Evolutionary conservation across 441 rosid species (phyloP), one percentile per base, ranked within the genome.

Genomic region (Euphorbia corollata): DNA sequence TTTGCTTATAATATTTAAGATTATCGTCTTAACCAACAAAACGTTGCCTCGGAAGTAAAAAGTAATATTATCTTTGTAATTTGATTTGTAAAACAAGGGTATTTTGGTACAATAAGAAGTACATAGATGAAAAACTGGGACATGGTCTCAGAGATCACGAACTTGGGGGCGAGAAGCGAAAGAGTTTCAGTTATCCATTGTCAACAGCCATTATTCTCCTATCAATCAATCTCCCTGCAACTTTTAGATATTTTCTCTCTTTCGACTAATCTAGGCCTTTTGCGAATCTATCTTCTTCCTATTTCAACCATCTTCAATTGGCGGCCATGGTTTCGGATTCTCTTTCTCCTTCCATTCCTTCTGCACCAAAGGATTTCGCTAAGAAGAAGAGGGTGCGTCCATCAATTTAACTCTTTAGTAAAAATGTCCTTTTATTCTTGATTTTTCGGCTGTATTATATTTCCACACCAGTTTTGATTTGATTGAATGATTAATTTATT

Each of bases 351-450:
- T 69, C 86, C 58, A 71, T 82, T 43, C 64, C 85, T 54, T 71
- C 85, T 61, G 83, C 79, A 27, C 78, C 86, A 10, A 83, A 76
- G 72, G 97, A 87, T 79, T 76, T 82, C 36, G 79, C 79, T 41
- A 87, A 79, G 73, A 92, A 90, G 82, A 92, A 90, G 78, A 81
- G 96, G 84, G 98, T 92, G 63, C 0, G 79, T 39, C 30, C 16
- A 45, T 45, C 23, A 7, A 5, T 57, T 22, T 38, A 8, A 5
- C 39, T 65, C 9, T 61, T 0, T 41, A 2, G 22, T 23, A 18
- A 4, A n/a, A 0, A 0, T 57, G 56, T 18, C 8, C 19, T 23
- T 24, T 4, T 8, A 13, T 8, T 16, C 22, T 11, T 24, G 55
- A 8, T 54, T 4, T 18, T 8, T 23, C 32, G n/a, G 23, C 12